A percentile compares a stretch with the other conserved stretches of the same genome.
These are phyloP conservation scores for Posidonia australis DNA, from an alignment of 106 monocot genomes.

Conservation along the genomic window DNA sequence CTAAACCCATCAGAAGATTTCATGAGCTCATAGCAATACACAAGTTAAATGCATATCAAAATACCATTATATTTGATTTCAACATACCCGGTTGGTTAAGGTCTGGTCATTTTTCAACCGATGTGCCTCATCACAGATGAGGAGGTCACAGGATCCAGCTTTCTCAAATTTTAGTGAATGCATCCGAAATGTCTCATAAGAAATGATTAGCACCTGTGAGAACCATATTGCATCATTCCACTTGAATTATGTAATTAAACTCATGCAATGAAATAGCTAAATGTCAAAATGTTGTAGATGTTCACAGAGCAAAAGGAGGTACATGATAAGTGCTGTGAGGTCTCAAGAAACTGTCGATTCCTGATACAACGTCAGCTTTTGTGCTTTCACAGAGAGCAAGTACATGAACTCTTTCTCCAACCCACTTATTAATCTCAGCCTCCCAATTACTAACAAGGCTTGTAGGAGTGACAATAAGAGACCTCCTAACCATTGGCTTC, in stretches of 20 bases:
- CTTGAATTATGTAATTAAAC: neutral
- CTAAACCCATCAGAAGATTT: neutral
- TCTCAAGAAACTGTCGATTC: conserved; percentile 73
- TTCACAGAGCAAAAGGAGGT: neutral
- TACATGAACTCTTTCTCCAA: conserved; percentile 58
- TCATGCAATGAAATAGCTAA: neutral
- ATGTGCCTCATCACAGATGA: conserved; percentile 98
- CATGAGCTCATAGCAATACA: neutral
- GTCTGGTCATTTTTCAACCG: conserved; percentile 97
- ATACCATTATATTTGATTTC: neutral
- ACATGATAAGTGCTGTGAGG: conserved; percentile 60
- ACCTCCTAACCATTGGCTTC: conserved; percentile 75
- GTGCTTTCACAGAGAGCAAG: conserved; percentile 95
- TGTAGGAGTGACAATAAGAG: conserved; percentile 90
- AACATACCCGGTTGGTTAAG: conserved; percentile 61
- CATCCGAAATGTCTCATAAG: conserved; percentile 97
- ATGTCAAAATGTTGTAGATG: conserved; percentile 3
- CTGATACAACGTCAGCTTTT: conserved; percentile 81
- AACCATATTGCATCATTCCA: neutral
- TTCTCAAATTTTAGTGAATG: conserved; percentile 92
- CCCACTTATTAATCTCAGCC: conserved; percentile 91
- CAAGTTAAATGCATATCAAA: neutral
- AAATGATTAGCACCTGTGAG: conserved; percentile 78
- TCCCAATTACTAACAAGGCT: conserved; percentile 99
- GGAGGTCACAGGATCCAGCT: conserved; percentile 78